Base-by-base conservation (phyloP, 768 basidiomycete species). In the Lenzites betulinus region DNA sequence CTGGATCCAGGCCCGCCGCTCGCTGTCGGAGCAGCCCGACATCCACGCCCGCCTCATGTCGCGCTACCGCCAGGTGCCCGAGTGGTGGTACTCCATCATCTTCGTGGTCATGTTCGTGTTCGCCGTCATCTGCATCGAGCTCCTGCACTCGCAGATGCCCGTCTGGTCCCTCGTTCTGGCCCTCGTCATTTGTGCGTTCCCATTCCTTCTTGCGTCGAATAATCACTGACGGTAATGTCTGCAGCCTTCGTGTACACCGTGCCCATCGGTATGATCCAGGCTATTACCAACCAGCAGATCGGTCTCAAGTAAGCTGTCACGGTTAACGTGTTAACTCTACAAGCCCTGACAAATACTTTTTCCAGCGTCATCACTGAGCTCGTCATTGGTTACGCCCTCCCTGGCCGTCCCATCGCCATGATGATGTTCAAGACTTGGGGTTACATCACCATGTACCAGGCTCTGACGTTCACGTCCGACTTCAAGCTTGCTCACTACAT, bases 361-460 rank as follows among this genome's bases (percentile, higher is more conserved):
- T 5, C 18, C 56, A 84, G 81, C 67, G 91, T 93, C 35, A 84
- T 93, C 68, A 86, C 91, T 3, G 92, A 93, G 72, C 76, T 92
- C 41, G 85, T 93, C 62, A 84, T 92, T 26, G 92, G 92, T 54
- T 92, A 91, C 66, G 83, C 81, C 25, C 79, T 90, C 42, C 92
- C 91, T 13, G 91, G 92, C 2, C 82, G 82, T 16, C 89, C 91
- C 6, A 71, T 92, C 57, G 90, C 92, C 0, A 90, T 85, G 80
- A 91, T 93, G 90, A 77, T 92, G 77, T 92, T 92, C 81, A 92
- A 90, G 82, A 89, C 88, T 0, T 90, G 80, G 79, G 89, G 90
- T 33, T 90, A 89, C 66, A 86, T 88, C 58, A 86, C 83, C 51
- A 84, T 85, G 81, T 78, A 79, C 2, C 86, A 88, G 73, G 89